phyloP scores from a whole-genome alignment of 805 yeast species.

The Starmerella cellae region DNA sequence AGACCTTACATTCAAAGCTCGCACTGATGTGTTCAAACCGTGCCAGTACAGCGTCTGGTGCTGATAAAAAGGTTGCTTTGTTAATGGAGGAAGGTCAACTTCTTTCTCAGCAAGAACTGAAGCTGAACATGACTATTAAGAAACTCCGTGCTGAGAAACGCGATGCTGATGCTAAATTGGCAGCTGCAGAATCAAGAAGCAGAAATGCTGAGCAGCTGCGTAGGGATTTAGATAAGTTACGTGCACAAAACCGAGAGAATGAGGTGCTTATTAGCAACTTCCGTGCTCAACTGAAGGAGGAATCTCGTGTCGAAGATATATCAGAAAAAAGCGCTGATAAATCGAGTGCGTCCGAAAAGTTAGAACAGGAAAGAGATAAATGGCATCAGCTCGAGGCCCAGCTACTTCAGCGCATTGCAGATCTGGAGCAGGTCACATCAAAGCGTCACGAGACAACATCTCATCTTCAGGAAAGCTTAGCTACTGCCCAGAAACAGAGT shows the following conservation, averaged over 20 bases:
- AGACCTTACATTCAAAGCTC: conserved; percentile 11
- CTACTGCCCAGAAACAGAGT: conserved; percentile 10
- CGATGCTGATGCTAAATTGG: conserved; percentile 26
- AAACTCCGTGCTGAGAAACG: conserved; percentile 40
- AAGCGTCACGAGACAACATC: neutral
- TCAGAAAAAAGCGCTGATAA: conserved; percentile 3
- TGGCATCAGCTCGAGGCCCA: conserved; percentile 72
- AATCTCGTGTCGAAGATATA: conserved; percentile 18
- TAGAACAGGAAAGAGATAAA: conserved; percentile 62
- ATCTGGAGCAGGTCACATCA: conserved; percentile 12
- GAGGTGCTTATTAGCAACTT: conserved; percentile 49
- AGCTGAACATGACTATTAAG: conserved; percentile 52
- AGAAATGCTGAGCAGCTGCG: neutral
- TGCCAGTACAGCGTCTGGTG: conserved; percentile 5
- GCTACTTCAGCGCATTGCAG: conserved; percentile 37
- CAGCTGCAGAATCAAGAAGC: neutral
- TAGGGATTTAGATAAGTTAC: conserved; percentile 8
- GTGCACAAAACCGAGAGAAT: conserved; percentile 17
- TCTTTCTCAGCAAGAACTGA: conserved; percentile 40
- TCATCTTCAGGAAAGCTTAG: conserved; percentile 8
- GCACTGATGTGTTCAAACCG: conserved; percentile 6
- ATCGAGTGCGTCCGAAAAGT: conserved; percentile 44
- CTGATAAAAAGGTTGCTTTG: conserved; percentile 49
- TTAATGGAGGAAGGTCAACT: conserved; percentile 34
- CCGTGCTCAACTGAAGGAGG: conserved; percentile 43